Base-by-base conservation (phyloP, 2,329 filamentous ascomycete species). In the Cladosporium oxysporum region DNA sequence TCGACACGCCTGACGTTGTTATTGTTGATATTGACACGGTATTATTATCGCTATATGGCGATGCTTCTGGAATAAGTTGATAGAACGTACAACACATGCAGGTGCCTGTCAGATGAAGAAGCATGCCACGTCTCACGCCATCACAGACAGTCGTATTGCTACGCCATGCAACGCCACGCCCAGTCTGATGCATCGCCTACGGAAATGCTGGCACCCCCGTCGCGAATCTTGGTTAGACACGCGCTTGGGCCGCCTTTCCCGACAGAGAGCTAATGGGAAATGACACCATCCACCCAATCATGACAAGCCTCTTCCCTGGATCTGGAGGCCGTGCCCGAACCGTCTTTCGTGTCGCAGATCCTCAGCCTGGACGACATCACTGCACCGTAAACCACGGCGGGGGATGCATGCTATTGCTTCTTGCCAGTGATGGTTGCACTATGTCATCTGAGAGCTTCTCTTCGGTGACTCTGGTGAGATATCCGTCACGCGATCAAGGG, bases 351-450 rank as follows among this genome's bases (percentile, higher is more conserved):
- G 23, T 7, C 23, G 31, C 21, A 58, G 55, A 58, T 58, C 55
- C 11, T 28, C 55, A 35, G 31, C 55, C 33, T 58, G 33, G 33
- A 58, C 55, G 55, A 58, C 55, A 58, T 58, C 55, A 58, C 52
- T n/a, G 52, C 52, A 55, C 52, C 49, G 23, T 5, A 7, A 29
- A 52, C 21, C 49, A 18, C 23, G 7, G 49, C 49, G 26, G 49
- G 49, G 49, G 26, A 14, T n/a, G 29, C 52, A n/a, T 31, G 52
- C 52, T 10, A 21, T 55, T 55, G 52, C 52, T 55, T 55, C 29
- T n/a, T 55, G 18, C 28, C 12, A 21, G 14, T 55, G 14, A 55
- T 33, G 52, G 52, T 11, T 55, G 18, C 52, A 33, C 18, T 55
- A 55, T 55, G 52, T 55, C 52, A 55, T 55, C 52, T 55, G 11